Conservation (phyloP, 805 yeast species). For the Schwanniomyces sp. region DNA sequence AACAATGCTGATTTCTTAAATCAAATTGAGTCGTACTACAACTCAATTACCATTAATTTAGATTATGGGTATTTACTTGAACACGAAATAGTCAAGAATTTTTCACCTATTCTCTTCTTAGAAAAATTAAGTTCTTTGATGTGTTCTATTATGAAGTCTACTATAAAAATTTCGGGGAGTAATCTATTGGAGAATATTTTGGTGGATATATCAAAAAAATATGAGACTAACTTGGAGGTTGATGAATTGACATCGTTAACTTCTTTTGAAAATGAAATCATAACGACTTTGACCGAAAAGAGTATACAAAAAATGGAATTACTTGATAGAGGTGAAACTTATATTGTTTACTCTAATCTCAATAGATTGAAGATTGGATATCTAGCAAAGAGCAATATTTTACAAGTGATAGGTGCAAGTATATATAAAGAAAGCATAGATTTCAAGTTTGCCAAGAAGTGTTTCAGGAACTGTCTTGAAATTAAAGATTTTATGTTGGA, state of each 20-base stretch:
- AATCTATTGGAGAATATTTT: conserved; percentile 31
- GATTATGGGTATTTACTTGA: conserved; percentile 18
- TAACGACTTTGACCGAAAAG: conserved; percentile 28
- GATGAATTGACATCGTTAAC: conserved; percentile 18
- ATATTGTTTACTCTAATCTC: conserved; percentile 51
- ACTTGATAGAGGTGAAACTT: conserved; percentile 58
- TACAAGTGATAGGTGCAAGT: conserved; percentile 65
- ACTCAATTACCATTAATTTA: conserved; percentile 10
- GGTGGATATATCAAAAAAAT: conserved; percentile 19
- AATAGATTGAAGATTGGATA: conserved; percentile 51
- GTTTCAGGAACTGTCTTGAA: conserved; percentile 52
- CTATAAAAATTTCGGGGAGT: conserved; percentile 21
- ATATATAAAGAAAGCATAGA: conserved; percentile 46
- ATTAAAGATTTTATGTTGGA: conserved; percentile 55
- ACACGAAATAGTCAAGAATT: conserved; percentile 26
- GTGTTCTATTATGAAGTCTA: conserved; percentile 32
- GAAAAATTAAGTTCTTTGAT: conserved; percentile 34
- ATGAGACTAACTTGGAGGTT: conserved; percentile 8
- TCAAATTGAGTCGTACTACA: conserved; percentile 33
- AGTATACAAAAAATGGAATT: conserved; percentile 42
- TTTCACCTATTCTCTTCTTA: conserved; percentile 35
- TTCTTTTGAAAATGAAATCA: conserved; percentile 22
- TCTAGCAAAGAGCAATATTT: conserved; percentile 51
- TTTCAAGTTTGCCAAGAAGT: conserved; percentile 39
- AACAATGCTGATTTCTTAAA: conserved; percentile 39